Conservation (phyloP, 164 flowering plant genomes). For the Cinnamomum chago region DNA sequence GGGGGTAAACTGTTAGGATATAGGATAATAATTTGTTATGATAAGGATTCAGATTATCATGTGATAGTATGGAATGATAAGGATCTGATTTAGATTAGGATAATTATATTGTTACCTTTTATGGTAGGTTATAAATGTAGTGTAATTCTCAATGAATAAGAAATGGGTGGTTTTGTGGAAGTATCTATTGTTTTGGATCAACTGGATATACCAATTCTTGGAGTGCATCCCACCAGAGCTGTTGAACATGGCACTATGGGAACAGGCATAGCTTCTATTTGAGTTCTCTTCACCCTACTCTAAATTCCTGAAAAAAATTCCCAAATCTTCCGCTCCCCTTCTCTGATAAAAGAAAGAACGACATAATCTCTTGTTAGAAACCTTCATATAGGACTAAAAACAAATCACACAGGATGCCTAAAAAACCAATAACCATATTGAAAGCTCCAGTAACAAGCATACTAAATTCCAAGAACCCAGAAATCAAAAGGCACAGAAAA, state of each 20-base stretch:
- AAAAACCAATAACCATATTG: conserved; percentile 11
- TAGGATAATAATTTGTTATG: too few relatives aligned
- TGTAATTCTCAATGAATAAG: too few relatives aligned
- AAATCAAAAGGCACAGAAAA: conserved; percentile 16
- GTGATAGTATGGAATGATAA: too few relatives aligned
- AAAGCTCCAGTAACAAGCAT: conserved; percentile 20
- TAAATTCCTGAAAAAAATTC: conserved; percentile 11
- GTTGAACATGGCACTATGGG: conserved; percentile 89
- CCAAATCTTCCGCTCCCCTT: conserved; percentile 26
- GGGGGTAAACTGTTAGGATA: background rate
- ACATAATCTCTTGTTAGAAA: background rate
- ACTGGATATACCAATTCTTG: conserved; percentile 44
- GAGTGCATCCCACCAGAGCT: conserved; percentile 56
- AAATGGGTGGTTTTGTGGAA: too few relatives aligned
- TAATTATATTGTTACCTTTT: too few relatives aligned
- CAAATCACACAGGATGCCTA: background rate
- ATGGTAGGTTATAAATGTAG: too few relatives aligned
- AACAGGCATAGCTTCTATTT: conserved; percentile 63
- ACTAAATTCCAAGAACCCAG: conserved; percentile 25
- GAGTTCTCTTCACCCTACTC: conserved; percentile 14
- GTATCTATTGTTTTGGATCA: too few relatives aligned
- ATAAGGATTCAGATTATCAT: too few relatives aligned
- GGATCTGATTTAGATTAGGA: too few relatives aligned
- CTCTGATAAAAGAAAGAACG: conserved; percentile 14
- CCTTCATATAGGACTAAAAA: background rate